Conservation (phyloP, 2,329 filamentous ascomycete genomes). For the Diaporthe sp. region DNA sequence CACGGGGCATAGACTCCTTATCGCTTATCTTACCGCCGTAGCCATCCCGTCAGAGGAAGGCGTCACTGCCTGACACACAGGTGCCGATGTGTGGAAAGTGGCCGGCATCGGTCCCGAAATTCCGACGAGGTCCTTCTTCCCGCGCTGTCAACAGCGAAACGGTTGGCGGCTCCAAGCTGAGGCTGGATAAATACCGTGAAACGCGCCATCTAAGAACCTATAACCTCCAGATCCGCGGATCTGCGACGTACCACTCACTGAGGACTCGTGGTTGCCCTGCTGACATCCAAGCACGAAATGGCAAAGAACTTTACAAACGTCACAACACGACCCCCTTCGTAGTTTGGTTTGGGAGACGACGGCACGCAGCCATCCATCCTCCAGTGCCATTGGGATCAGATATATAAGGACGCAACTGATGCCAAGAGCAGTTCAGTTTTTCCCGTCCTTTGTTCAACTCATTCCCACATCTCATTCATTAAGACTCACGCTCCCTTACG, state of each 20-base stretch:
- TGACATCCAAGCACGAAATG: neutral
- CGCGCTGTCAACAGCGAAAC: neutral
- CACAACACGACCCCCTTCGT: neutral
- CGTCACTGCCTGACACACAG: neutral
- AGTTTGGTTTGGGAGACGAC: neutral
- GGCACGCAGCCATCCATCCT: no score
- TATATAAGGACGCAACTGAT: constrained; percentile 28
- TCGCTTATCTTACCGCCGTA: constrained; percentile 32
- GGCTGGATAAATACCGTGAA: constrained; percentile 21
- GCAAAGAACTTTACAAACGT: neutral
- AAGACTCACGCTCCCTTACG: neutral
- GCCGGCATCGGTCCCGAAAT: constrained; percentile 18
- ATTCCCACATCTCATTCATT: constrained; percentile 1
- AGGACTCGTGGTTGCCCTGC: no score
- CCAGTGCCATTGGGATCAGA: neutral
- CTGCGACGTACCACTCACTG: constrained; percentile 28
- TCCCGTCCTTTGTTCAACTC: neutral
- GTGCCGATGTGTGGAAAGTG: neutral
- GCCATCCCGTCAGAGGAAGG: neutral
- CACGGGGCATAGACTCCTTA: neutral
- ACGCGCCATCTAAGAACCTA: neutral
- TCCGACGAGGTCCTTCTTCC: neutral
- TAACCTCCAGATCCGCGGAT: constrained; percentile 26
- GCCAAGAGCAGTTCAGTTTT: neutral
- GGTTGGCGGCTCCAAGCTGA: neutral